Conservation (phyloP, 1,139 yeast species). For the Hyphopichia khmerensis region DNA sequence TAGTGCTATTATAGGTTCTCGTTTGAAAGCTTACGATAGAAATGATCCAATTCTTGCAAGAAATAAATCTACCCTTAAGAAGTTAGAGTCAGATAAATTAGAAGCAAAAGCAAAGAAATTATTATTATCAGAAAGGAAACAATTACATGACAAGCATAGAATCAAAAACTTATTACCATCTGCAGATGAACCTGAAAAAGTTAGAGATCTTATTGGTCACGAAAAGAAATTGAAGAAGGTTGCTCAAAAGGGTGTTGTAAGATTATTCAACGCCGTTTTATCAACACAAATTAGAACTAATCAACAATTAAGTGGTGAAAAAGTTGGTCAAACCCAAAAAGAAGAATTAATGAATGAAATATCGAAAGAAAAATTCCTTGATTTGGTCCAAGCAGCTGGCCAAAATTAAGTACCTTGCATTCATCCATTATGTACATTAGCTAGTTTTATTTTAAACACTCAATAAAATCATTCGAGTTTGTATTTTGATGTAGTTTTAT, state of each 20-base stretch:
- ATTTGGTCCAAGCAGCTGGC: slow-evolving; percentile 83
- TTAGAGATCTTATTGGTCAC: slow-evolving; percentile 59
- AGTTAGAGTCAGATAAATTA: slow-evolving; percentile 75
- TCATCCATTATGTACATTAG: too few species aligned
- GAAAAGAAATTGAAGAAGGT: slow-evolving; percentile 76
- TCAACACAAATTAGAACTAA: slow-evolving; percentile 71
- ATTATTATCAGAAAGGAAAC: slow-evolving; percentile 69
- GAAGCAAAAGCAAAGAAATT: slow-evolving; percentile 82
- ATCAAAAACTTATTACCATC: slow-evolving; percentile 65
- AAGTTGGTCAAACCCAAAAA: slow-evolving; percentile 39
- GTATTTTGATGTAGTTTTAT: too few species aligned
- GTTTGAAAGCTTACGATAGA: slow-evolving; percentile 83
- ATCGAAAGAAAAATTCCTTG: slow-evolving; percentile 87
- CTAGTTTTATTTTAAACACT: too few species aligned
- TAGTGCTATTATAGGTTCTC: slow-evolving; percentile 79
- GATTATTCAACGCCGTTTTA: slow-evolving; percentile 85
- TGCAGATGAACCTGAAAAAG: slow-evolving; percentile 44
- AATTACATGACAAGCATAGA: slow-evolving; percentile 64
- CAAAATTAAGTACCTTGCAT: too few species aligned
- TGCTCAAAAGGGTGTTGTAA: slow-evolving; percentile 93
- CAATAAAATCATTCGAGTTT: too few species aligned
- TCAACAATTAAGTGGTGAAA: slow-evolving; percentile 39
- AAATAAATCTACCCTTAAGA: slow-evolving; percentile 64
- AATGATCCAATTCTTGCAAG: slow-evolving; percentile 87
- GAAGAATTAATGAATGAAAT: slow-evolving; percentile 74